Base-by-base conservation (phyloP, 768 basidiomycete species). In the Pisolithus orientalis region DNA sequence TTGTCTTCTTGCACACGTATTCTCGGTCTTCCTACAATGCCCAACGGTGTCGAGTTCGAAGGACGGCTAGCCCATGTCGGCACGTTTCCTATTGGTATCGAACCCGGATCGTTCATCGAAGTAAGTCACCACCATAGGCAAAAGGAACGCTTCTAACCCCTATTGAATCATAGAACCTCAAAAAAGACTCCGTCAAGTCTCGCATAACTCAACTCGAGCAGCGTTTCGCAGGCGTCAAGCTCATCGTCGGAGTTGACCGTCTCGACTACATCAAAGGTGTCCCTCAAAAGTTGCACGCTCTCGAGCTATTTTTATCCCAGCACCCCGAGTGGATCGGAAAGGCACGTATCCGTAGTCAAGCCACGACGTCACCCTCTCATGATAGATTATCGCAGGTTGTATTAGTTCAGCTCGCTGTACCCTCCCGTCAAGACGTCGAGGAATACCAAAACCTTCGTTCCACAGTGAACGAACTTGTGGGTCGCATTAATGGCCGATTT, bases 191-290 rank as follows among this genome's bases (percentile, higher is more conserved):
- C 5, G 94, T 99, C n/a, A 77, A 83, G 62, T 77, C 81, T 55
- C 87, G 96, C 38, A 82, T 98, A 55, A 65, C 79, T 43, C 80
- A 85, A 54, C 79, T 99, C 27, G 87, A 94, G 69, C 84, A 89
- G 55, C 84, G 94, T 45, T 99, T 98, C 70, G 80, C 85, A 43
- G 95, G 90, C 44, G 89, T 92, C 65, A 97, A 97, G 70, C 86
- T 99, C 62, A 96, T 99, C 65, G 93, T 98, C 57, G 96, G 96
- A 47, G 96, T 99, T 27, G 96, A 99, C 68, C 86, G 96, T 43
- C 79, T 99, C 50, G 96, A 99, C 67, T 99, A 99, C 72, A 98
- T 99, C 84, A 99, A 99, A 78, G 96, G 96, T 63, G 93, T 99
- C 32, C 96, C 96, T 1, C 96, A 99, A 69, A 99, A 99, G 71